Conservation (phyloP, 306 rosid species). For the Prunus campanulata region DNA sequence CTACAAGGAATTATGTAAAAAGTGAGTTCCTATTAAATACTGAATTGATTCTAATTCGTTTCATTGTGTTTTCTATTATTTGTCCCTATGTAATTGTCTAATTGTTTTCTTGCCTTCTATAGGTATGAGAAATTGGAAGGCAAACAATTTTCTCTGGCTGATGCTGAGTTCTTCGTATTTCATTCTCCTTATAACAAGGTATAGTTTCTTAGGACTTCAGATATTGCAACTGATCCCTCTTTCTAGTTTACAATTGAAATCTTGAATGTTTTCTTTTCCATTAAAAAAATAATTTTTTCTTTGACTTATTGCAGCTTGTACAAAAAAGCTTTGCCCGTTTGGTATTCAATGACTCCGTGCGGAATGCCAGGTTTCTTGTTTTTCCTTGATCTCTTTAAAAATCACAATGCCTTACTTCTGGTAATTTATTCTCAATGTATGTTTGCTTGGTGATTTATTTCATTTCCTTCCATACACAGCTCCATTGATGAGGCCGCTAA, state of each 20-base stretch:
- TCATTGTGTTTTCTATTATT: not conserved
- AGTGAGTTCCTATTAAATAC: conserved; percentile 45
- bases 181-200: conserved; percentile 99
- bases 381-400: conserved; percentile 15
- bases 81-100: conserved; percentile 13
- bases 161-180: conserved; percentile 76
- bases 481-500: conserved; percentile 63
- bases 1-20: conserved; percentile 66
- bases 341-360: conserved; percentile 67
- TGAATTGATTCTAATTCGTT: conserved; percentile 5
- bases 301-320: conserved; percentile 70
- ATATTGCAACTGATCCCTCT: not conserved
- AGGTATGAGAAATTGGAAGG: conserved; percentile 85
- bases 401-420: conserved; percentile 11
- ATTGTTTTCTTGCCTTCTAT: conserved; percentile 28
- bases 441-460: conserved; percentile 23
- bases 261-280: conserved; percentile 11
- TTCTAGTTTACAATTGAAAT: not conserved
- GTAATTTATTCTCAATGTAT: conserved; percentile 1
- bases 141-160: conserved; percentile 68
- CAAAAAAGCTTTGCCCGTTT: conserved; percentile 96
- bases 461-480: conserved; percentile 47
- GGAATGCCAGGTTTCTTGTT: conserved; percentile 67
- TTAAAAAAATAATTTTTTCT: conserved; percentile 4
- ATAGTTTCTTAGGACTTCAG: conserved; percentile 16